Conservation (phyloP, 129 eudicot species). For the Cynara cardunculus region DNA sequence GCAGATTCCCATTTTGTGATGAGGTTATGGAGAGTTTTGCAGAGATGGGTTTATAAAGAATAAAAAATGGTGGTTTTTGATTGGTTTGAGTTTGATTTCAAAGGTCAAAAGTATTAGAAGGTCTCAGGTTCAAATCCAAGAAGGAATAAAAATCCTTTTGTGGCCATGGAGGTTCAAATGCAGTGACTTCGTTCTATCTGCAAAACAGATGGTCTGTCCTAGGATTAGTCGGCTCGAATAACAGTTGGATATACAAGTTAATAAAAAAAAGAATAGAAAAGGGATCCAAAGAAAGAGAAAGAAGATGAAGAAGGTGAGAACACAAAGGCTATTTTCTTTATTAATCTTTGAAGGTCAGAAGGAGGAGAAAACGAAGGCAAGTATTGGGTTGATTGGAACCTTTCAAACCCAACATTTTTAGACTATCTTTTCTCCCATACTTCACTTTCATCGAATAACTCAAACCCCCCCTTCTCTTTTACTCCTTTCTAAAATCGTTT, state of each 20-base stretch:
- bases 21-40: background rate
- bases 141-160: too few relatives aligned
- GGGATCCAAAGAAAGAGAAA: conserved; percentile 51
- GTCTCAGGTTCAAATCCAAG: too few relatives aligned
- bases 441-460: conserved; percentile 65
- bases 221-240: too few relatives aligned
- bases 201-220: too few relatives aligned
- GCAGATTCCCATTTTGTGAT: background rate
- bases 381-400: conserved; percentile 45
- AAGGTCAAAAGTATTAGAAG: too few relatives aligned
- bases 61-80: too few relatives aligned
- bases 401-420: conserved; percentile 47
- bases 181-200: too few relatives aligned
- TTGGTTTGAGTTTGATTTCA: too few relatives aligned
- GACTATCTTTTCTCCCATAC: conserved; percentile 40
- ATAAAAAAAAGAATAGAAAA: too few relatives aligned
- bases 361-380: conserved; percentile 48
- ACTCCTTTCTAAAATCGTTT: conserved; percentile 30
- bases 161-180: too few relatives aligned
- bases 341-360: conserved; percentile 36
- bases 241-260: too few relatives aligned
- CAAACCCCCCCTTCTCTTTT: conserved; percentile 22
- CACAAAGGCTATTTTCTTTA: conserved; percentile 15
- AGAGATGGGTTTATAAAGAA: conserved; percentile 1
- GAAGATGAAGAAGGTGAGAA: conserved; percentile 27